Conservation (phyloP, 805 yeast genomes). For the Torulaspora delbrueckii region DNA sequence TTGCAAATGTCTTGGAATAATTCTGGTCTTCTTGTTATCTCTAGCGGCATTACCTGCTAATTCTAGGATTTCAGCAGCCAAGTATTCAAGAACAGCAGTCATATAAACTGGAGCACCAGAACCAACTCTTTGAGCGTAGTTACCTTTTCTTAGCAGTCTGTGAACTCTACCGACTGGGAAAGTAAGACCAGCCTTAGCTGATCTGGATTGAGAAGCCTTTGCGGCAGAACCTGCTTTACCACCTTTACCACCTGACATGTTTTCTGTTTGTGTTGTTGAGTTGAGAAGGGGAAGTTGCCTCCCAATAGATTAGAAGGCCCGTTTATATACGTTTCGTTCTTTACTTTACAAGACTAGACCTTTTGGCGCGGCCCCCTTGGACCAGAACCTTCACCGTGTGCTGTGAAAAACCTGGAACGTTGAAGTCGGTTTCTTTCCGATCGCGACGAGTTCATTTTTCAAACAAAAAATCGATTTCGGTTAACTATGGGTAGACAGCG, state of each 20-base stretch:
- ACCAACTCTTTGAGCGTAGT: constrained; percentile 98
- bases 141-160: constrained; percentile 92
- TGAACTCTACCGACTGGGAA: constrained; percentile 99
- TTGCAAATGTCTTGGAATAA: constrained; percentile 97
- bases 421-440: constrained; percentile 17
- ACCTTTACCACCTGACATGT: constrained; percentile 69
- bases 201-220: constrained; percentile 96
- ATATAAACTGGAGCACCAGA: constrained; percentile 98
- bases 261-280: constrained; percentile 22
- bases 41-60: constrained; percentile 99
- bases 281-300: constrained; percentile 1
- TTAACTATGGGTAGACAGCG: constrained; percentile 25
- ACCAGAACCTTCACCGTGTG: constrained; percentile 1
- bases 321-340: constrained; percentile 1
- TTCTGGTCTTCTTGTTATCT: constrained; percentile 98
- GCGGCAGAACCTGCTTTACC: constrained; percentile 94
- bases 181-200: constrained; percentile 96
- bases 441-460: constrained; percentile 19
- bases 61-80: constrained; percentile 97
- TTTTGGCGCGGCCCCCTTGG: constrained; percentile 1
- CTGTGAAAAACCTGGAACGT: constrained; percentile 32
- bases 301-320: background rate
- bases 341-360: no score
- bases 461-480: constrained; percentile 13
- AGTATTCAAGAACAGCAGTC: constrained; percentile 94